A percentile compares a stretch with the other conserved stretches of the same genome.
Conservation (phyloP, 768 basidiomycete species). For the Cyathus striatus region DNA sequence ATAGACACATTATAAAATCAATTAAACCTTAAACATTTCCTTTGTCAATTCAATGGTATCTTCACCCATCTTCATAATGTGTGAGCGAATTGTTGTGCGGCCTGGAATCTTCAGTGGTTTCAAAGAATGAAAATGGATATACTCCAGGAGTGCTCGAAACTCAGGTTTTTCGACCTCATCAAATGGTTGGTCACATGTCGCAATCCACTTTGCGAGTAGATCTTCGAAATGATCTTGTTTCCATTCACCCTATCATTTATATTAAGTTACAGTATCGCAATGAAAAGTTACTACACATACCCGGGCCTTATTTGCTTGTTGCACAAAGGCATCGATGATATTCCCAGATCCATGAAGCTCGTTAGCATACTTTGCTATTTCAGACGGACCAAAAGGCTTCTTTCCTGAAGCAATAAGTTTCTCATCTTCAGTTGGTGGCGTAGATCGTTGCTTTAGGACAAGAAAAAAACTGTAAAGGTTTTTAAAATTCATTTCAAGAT, state of each 20-base stretch:
- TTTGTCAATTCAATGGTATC: constrained; percentile 7
- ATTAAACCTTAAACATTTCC: not conserved
- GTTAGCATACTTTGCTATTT: not conserved
- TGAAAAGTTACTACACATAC: constrained; percentile 1
- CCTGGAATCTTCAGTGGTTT: constrained; percentile 1
- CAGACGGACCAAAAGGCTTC: constrained; percentile 1
- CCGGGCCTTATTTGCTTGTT: constrained; percentile 1
- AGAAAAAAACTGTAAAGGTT: not conserved
- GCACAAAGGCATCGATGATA: constrained; percentile 1
- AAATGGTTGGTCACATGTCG: constrained; percentile 1
- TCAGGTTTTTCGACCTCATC: not conserved
- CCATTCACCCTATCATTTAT: not conserved
- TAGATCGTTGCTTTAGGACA: not conserved
- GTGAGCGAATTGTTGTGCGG: not conserved
- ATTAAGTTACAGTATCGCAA: not conserved
- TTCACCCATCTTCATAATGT: constrained; percentile 4
- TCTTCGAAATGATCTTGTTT: not conserved
- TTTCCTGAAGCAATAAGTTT: constrained; percentile 1
- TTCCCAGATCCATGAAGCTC: constrained; percentile 1
- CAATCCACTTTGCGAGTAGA: constrained; percentile 1
- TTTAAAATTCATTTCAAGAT: not conserved
- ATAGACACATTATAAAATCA: not conserved
- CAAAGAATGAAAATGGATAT: not conserved
- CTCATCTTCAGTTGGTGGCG: constrained; percentile 1
- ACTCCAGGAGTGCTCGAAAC: not conserved